phyloP scores from a whole-genome alignment of 108 stramenopile species.

The Skeletonema marinoi region DNA sequence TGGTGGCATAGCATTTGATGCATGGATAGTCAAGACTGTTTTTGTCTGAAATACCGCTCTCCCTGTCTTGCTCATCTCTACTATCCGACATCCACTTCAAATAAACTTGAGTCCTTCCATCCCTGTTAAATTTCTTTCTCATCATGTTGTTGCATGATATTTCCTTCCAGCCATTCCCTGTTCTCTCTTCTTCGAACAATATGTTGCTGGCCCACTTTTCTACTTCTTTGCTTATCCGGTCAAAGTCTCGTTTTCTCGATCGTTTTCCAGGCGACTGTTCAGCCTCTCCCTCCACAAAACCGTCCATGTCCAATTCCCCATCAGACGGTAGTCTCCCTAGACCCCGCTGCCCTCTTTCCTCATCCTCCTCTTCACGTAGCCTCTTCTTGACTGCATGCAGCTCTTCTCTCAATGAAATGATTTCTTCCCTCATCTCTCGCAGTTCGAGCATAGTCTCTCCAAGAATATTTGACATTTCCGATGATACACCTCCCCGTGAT shows the following conservation, averaged over 20 bases:
- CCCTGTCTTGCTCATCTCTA: constrained; percentile 52
- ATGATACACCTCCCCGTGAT: background rate
- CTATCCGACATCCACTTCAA: constrained; percentile 89
- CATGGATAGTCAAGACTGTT: constrained; percentile 67
- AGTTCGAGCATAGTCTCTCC: constrained; percentile 69
- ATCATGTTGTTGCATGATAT: constrained; percentile 70
- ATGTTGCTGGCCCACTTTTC: constrained; percentile 71
- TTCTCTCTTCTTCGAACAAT: constrained; percentile 49
- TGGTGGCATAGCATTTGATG: constrained; percentile 64
- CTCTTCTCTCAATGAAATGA: constrained; percentile 71
- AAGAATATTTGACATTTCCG: constrained; percentile 47
- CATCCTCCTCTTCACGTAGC: constrained; percentile 17
- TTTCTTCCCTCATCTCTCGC: constrained; percentile 70
- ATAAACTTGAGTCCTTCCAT: constrained; percentile 65
- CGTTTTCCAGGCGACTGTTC: constrained; percentile 17
- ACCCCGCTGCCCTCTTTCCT: background rate
- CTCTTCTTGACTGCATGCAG: constrained; percentile 55
- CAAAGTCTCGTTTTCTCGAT: constrained; percentile 45
- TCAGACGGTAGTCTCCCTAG: background rate
- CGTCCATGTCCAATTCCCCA: constrained; percentile 5
- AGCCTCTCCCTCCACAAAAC: constrained; percentile 7
- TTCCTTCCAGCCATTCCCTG: constrained; percentile 72
- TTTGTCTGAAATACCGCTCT: background rate
- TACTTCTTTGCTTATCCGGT: constrained; percentile 62
- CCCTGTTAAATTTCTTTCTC: constrained; percentile 58